These are phyloP conservation scores for Anethum foeniculum DNA, from an alignment of 140 eudicot species.

Conservation along the genomic window DNA sequence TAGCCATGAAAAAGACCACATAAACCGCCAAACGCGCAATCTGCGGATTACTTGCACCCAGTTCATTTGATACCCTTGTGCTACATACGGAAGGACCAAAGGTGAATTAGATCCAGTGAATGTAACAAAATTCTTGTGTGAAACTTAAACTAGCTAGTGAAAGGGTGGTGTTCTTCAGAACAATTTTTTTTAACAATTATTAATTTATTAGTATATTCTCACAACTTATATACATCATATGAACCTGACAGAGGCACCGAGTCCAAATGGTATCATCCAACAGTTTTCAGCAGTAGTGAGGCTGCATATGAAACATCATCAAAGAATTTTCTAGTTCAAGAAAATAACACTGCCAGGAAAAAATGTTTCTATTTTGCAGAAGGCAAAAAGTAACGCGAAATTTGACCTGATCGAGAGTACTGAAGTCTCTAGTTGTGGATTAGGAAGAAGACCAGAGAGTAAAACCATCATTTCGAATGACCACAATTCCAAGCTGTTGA, in stretches of 20 bases:
- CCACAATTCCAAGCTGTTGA: conserved; percentile 8
- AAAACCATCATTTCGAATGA: conserved; percentile 12
- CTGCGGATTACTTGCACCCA: conserved; percentile 78
- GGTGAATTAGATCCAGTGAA: neutral
- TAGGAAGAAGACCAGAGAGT: conserved; percentile 12
- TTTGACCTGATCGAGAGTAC: conserved; percentile 8
- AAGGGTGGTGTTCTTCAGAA: neutral
- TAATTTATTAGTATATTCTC: neutral
- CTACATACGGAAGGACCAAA: conserved; percentile 21
- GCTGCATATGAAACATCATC: conserved; percentile 25
- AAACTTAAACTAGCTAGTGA: neutral
- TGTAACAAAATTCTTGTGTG: neutral
- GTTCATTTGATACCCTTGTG: conserved; percentile 76
- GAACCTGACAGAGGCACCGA: conserved; percentile 59
- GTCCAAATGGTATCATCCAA: conserved; percentile 74
- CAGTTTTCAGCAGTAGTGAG: conserved; percentile 51
- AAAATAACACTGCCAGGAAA: neutral
- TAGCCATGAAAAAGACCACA: conserved; percentile 42
- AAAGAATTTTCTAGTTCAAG: neutral
- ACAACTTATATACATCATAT: neutral
- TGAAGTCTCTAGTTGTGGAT: conserved; percentile 10
- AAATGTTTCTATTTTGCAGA: neutral
- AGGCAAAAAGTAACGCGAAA: neutral
- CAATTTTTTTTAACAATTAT: neutral
- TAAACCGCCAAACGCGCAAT: conserved; percentile 50